Conservation (phyloP, 139 green algal species). For the Picochlorum sp. region DNA sequence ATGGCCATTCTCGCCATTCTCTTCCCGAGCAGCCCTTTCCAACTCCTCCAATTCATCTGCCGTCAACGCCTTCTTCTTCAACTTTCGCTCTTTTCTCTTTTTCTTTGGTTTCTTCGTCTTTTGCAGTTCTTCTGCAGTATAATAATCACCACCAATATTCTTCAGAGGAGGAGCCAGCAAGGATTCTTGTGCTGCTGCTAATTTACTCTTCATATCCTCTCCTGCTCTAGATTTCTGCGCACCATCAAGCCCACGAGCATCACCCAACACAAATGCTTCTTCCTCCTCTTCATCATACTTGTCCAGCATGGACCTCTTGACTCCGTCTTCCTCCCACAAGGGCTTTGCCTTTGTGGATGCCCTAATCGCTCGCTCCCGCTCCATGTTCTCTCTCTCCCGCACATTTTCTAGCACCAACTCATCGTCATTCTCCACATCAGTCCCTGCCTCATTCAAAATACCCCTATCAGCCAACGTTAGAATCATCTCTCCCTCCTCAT, state of each 20-base stretch:
- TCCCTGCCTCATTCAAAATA: constrained; percentile 66
- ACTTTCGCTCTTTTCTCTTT: constrained; percentile 65
- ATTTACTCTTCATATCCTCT: constrained; percentile 49
- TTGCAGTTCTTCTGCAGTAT: constrained; percentile 57
- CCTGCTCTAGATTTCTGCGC: constrained; percentile 25
- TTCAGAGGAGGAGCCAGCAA: constrained; percentile 2
- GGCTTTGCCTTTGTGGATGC: constrained; percentile 61
- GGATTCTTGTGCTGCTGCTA: constrained; percentile 32
- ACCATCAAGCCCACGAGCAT: constrained; percentile 16
- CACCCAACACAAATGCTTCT: constrained; percentile 45
- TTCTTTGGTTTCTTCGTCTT: constrained; percentile 48
- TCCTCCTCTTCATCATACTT: constrained; percentile 86
- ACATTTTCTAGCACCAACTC: constrained; percentile 75
- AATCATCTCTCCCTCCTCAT: constrained; percentile 65
- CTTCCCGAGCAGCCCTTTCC: constrained; percentile 37
- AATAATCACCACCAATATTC: constrained; percentile 45
- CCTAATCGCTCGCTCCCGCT: constrained; percentile 52
- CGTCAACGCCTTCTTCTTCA: constrained; percentile 54
- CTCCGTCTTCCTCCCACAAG: constrained; percentile 74
- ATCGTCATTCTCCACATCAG: constrained; percentile 50
- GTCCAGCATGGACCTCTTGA: constrained; percentile 50
- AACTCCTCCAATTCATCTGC: constrained; percentile 44
- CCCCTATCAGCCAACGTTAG: constrained; percentile 73
- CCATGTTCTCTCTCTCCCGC: constrained; percentile 56
- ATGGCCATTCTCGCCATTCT: constrained; percentile 19